phyloP scores from a whole-genome alignment of 1,284 basidiomycete genomes.

The Microbotryum scabiosae region DNA sequence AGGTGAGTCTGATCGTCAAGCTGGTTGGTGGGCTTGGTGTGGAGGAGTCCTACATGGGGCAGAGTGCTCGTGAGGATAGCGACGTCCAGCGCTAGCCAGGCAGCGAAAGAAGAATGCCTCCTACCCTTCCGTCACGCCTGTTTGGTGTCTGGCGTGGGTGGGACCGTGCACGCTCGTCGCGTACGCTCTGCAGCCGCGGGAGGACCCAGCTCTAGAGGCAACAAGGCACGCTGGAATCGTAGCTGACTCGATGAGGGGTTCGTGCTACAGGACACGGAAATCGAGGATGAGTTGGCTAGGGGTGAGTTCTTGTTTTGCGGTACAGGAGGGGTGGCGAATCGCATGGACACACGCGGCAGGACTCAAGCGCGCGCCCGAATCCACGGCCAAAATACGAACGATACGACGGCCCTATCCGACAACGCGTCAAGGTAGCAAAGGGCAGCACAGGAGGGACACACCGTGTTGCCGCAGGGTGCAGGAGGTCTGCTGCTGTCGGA shows the following conservation, averaged over 20 bases:
- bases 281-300: slow-evolving; percentile 93
- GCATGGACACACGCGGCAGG: not conserved
- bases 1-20: slow-evolving; percentile 37
- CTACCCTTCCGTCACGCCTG: no score
- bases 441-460: no score
- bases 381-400: not conserved
- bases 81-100: no score
- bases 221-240: not conserved
- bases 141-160: no score
- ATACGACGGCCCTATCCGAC: not conserved
- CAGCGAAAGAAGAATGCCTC: no score
- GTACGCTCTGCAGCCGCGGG: not conserved
- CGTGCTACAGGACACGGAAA: slow-evolving; percentile 65
- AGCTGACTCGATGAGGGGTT: not conserved
- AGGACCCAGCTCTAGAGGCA: not conserved
- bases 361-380: not conserved
- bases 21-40: not conserved
- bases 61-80: no score
- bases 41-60: not conserved
- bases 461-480: no score
- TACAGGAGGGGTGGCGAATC: not conserved
- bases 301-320: slow-evolving; percentile 48
- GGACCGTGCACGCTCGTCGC: not conserved
- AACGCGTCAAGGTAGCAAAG: not conserved
- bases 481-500: not conserved